Conservation (phyloP, 192 early-diverging fungal genomes). For the Mortierella antarctica region DNA sequence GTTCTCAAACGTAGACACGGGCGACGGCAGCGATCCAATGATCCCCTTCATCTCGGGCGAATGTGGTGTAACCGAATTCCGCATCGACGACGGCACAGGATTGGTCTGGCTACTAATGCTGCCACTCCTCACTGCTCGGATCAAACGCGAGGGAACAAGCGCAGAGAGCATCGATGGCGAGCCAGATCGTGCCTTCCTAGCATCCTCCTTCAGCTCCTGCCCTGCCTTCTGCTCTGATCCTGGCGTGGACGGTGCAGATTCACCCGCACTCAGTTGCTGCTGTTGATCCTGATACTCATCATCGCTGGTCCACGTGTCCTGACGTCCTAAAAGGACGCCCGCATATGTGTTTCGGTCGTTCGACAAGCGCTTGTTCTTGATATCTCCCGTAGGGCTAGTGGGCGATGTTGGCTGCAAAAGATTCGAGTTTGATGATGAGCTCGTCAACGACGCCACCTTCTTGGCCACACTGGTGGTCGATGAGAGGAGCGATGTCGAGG, state of each 20-base stretch:
- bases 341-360: constrained; percentile 17
- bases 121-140: constrained; percentile 40
- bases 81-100: background rate
- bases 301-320: constrained; percentile 28
- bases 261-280: background rate
- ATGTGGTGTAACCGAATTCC: background rate
- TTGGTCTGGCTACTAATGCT: constrained; percentile 20
- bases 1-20: background rate
- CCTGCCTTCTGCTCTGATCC: background rate
- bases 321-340: constrained; percentile 5
- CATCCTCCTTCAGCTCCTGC: constrained; percentile 10
- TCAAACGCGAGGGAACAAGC: constrained; percentile 35
- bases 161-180: constrained; percentile 51
- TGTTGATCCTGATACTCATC: constrained; percentile 23
- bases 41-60: constrained; percentile 28
- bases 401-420: constrained; percentile 32
- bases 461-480: constrained; percentile 39
- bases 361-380: constrained; percentile 18
- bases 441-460: constrained; percentile 35
- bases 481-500: constrained; percentile 30
- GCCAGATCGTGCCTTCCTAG: constrained; percentile 12
- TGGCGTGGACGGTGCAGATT: background rate
- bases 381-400: constrained; percentile 29
- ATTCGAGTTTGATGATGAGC: constrained; percentile 23
- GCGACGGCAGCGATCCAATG: constrained; percentile 4